Conservation (phyloP, 345 rosid species). For the Syzygium jambos region DNA sequence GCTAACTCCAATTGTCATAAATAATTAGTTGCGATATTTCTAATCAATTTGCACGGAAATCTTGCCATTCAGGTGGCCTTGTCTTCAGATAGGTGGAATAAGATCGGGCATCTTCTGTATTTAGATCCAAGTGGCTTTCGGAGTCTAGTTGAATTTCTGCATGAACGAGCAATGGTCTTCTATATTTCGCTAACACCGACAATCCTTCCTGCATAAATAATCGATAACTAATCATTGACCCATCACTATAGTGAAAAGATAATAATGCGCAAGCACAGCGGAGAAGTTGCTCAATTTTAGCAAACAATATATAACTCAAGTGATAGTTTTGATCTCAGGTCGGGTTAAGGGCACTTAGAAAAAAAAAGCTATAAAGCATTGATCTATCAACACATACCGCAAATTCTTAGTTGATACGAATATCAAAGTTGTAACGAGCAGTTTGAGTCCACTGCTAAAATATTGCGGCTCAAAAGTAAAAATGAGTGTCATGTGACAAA, state of each 20-base stretch:
- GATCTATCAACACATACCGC: not conserved
- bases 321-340: not conserved
- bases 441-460: not conserved
- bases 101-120: slow-evolving; percentile 40
- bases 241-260: not conserved
- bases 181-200: slow-evolving; percentile 66
- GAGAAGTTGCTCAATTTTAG: not conserved
- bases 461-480: not conserved
- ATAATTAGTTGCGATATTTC: not conserved
- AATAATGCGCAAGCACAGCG: not conserved
- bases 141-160: slow-evolving; percentile 58
- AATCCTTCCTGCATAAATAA: slow-evolving; percentile 60
- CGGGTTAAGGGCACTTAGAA: not conserved
- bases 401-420: not conserved
- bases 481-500: slow-evolving; percentile 2
- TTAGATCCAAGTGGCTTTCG: slow-evolving; percentile 17
- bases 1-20: not conserved
- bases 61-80: slow-evolving; percentile 78
- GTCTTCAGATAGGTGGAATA: slow-evolving; percentile 78
- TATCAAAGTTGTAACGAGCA: not conserved
- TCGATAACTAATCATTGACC: not conserved
- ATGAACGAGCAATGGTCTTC: slow-evolving; percentile 87
- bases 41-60: not conserved
- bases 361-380: not conserved
- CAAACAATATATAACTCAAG: rapidly evolving